Evolutionary conservation across 116 monocot genomes (phyloP), one percentile per base, ranked within the genome.

Genomic region (Cymodocea nodosa): DNA sequence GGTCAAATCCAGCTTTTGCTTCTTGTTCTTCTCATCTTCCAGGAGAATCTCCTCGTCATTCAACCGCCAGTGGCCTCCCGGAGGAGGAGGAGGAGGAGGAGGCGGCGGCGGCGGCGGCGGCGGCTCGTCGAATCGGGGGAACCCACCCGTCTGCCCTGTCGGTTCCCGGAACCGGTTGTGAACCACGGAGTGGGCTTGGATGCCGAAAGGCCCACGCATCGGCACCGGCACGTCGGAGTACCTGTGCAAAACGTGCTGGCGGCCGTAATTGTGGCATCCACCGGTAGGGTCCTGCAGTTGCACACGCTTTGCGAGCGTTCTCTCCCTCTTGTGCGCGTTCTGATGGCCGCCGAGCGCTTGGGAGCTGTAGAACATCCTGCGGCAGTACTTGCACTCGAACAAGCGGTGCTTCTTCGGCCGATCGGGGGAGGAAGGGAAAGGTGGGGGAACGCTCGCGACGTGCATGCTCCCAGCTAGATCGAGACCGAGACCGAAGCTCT

Each of bases 361-460:
- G 15, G 59, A 59, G 59, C 59, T 59, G 59, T 59, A 59, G 59
- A 59, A 59, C 25, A 12, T 23, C 59, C 59, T 59, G 22, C 59
- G 59, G 25, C 59, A 59, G 59, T 59, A 59, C 15, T 30, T 59
- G 59, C 59, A 59, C 59, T 14, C 25, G 59, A 59, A 59, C 24
- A 59, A 7, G 15, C 25, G 59, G 24, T 16, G 22, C 25, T 30
- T 6, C 59, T 59, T 24, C 59, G 22, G 3, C 25, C n/a, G n/a
- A n/a, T n/a, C n/a, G n/a, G n/a, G n/a, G n/a, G n/a, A n/a, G n/a
- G 19, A 15, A 4, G 14, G 12, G 53, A 16, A 16, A 4, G 53
- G 53, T 13, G 0, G 12, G 16, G 16, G 54, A 17, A 8, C 6
- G 20, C 5, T 20, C 5, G 19, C 54, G 20, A 18, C 20, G 54